Evolutionary conservation across 257 asterid species (phyloP).

Genomic region (Solanum pinnatisectum): DNA sequence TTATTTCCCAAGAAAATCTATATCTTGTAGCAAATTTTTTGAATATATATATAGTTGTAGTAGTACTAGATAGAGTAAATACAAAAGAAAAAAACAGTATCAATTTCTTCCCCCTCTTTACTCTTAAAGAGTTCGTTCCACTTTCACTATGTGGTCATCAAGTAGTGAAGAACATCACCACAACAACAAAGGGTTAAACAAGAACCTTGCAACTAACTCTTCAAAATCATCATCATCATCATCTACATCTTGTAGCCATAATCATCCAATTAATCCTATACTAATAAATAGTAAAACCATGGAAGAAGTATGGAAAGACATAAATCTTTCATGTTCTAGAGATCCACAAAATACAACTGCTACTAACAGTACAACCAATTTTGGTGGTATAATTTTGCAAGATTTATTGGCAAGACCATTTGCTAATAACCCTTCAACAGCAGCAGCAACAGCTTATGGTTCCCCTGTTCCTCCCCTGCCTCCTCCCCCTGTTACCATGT

Average conservation of each 20-base stretch:
- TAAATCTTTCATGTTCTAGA: constrained; percentile 22
- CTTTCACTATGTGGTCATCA: background rate
- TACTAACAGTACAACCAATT: background rate
- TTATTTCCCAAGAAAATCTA: background rate
- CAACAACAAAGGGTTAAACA: background rate
- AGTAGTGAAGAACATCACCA: background rate
- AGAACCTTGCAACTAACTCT: background rate
- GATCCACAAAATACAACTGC: background rate
- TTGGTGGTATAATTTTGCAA: constrained; percentile 31
- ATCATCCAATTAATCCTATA: background rate
- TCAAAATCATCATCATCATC: background rate
- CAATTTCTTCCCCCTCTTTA: background rate
- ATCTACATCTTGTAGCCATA: constrained; percentile 1
- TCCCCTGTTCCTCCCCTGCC: constrained; percentile 8
- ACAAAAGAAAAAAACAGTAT: background rate
- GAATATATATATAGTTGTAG: background rate
- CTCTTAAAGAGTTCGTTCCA: background rate
- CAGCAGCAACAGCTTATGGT: background rate
- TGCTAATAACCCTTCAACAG: constrained; percentile 14
- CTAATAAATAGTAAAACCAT: constrained; percentile 20
- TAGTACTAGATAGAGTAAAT: background rate
- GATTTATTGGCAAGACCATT: constrained; percentile 43
- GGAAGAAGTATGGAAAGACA: constrained; percentile 73
- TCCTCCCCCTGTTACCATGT: constrained; percentile 30
- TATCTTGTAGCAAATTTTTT: background rate